Conservation (phyloP, 768 basidiomycete genomes). For the Russula sp. region DNA sequence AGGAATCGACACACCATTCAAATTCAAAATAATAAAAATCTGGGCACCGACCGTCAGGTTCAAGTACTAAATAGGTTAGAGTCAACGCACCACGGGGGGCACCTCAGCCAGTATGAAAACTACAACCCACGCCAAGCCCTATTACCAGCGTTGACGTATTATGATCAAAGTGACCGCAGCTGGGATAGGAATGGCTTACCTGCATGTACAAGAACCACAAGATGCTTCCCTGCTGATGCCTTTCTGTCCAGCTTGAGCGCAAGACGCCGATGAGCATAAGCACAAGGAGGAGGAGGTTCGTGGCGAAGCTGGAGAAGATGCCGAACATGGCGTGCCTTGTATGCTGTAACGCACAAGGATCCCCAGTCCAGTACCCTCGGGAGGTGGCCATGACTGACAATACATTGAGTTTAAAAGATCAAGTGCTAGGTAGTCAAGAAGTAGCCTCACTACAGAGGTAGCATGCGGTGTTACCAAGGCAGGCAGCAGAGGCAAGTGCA, state of each 20-base stretch:
- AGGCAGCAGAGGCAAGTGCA: not conserved
- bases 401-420: not conserved
- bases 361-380: not conserved
- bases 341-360: not conserved
- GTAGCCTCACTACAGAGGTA: not conserved
- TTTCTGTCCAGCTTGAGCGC: not conserved
- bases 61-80: not conserved
- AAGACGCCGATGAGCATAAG: constrained; percentile 8
- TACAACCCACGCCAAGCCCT: constrained; percentile 1
- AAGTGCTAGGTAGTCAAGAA: not conserved
- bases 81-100: not conserved
- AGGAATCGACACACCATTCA: not conserved
- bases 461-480: not conserved
- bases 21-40: constrained; percentile 2
- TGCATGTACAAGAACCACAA: constrained; percentile 5
- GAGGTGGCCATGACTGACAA: not conserved
- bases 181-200: not conserved
- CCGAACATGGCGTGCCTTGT: not conserved
- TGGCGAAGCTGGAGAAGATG: not conserved
- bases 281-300: not conserved
- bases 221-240: not conserved
- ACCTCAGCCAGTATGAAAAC: not conserved
- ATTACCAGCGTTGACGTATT: not conserved
- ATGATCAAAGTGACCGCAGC: not conserved
- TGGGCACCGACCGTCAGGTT: not conserved